A percentile compares a stretch with the other conserved stretches of the same genome.
Evolutionary conservation across 1,139 yeast genomes (phyloP).

Genomic region (Suhomyces kunorum): DNA sequence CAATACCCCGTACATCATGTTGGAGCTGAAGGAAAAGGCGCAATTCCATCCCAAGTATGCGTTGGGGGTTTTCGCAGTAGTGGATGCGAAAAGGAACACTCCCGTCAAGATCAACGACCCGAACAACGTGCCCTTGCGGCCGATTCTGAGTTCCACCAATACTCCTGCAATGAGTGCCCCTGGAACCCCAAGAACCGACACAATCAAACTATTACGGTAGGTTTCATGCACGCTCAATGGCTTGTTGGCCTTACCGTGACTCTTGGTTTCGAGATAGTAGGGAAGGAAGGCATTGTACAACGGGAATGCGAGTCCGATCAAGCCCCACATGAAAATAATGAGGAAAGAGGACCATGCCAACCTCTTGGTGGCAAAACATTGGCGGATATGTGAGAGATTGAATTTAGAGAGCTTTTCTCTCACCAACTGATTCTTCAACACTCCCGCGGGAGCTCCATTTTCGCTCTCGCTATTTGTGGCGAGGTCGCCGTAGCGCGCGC

Average conservation of each 20-base stretch:
- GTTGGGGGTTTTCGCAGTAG: constrained; percentile 43
- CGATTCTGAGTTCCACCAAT: constrained; percentile 40
- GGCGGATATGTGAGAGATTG: constrained; percentile 34
- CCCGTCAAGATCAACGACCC: constrained; percentile 41
- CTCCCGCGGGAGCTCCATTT: too few relatives aligned
- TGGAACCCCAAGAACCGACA: constrained; percentile 45
- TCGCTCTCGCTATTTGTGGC: too few relatives aligned
- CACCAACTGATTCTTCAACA: constrained; percentile 25
- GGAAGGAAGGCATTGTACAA: constrained; percentile 48
- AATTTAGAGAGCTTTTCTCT: constrained; percentile 31
- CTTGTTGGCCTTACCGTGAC: constrained; percentile 29
- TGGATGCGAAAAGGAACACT: constrained; percentile 40
- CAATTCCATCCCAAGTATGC: constrained; percentile 49
- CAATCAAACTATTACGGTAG: constrained; percentile 42
- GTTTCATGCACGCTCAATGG: constrained; percentile 38
- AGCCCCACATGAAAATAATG: constrained; percentile 43
- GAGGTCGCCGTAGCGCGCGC: too few relatives aligned
- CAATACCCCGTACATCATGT: constrained; percentile 47
- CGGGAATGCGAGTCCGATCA: constrained; percentile 50
- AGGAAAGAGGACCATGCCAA: constrained; percentile 36
- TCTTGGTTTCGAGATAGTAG: constrained; percentile 37
- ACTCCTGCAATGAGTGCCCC: constrained; percentile 44
- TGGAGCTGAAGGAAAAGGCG: constrained; percentile 42
- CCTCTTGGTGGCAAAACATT: constrained; percentile 38
- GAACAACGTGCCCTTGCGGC: constrained; percentile 43